Evolutionary conservation across 805 yeast genomes (phyloP), one percentile per base, ranked within the genome.

Genomic region (Zygoascus tannicola): DNA sequence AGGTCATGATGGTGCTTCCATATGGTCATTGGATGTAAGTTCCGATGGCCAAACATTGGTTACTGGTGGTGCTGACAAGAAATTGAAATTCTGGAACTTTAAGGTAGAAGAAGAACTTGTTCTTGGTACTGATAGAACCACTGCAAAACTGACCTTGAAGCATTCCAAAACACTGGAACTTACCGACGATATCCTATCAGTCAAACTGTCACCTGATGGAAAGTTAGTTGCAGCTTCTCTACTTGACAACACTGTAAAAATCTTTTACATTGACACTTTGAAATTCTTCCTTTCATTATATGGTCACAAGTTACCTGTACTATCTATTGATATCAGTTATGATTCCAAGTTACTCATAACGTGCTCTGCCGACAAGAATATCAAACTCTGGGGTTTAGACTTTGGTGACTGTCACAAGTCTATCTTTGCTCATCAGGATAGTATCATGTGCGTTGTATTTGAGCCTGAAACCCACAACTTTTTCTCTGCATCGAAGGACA

Each of bases 401-500:
- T 92, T 92, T 64, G 99, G 99, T 65, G 99, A 92, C 64, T 92
- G 98, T 70, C 98, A 92, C 64, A 83, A 82, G 60, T 90, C 97
- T 1, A 77, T 92, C 22, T 92, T 92, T 62, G 99, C 94, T 1
- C 99, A 92, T 61, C 95, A 87, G 57, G 99, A 92, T 62, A 81
- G 95, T 2, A 85, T 92, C 47, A 85, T 90, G 95, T 73, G 74
- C 50, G 95, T 90, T 23, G 74, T 69, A 48, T 92, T 92, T 57
- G 71, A 87, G 41, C 90, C 94, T 1, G 80, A 78, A n/a, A 72
- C 84, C 12, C 95, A 90, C 60, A 78, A 88, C 61, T 88, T 92
- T 63, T 84, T 92, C 66, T 81, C 94, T 45, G 79, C 85, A 46
- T 81, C 90, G 28, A 92, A 92, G 58, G 99, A 92, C 64, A 87